These are phyloP conservation scores for Truncatella angustata DNA, from an alignment of 2,329 filamentous ascomycete species.

Conservation along the genomic window DNA sequence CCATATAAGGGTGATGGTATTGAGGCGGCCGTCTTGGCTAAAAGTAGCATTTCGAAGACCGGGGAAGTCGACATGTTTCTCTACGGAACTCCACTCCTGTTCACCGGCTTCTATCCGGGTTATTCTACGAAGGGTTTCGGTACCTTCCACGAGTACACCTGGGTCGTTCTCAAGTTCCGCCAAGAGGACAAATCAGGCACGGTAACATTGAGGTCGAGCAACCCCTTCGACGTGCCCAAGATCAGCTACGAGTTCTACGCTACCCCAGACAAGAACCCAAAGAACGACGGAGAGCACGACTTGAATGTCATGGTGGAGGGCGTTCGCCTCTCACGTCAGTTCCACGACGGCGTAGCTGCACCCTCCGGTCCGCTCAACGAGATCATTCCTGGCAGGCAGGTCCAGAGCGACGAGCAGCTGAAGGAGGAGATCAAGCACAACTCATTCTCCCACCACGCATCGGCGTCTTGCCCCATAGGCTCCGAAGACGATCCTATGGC, in stretches of 20 bases:
- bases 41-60: not conserved
- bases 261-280: constrained; percentile 34
- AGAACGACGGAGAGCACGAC: not conserved
- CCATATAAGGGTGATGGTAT: constrained; percentile 34
- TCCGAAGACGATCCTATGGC: constrained; percentile 2
- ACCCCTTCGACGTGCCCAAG: not conserved
- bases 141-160: not conserved
- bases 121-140: not conserved
- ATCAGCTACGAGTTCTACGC: constrained; percentile 41
- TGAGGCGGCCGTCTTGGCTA: constrained; percentile 51
- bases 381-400: constrained; percentile 10
- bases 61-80: constrained; percentile 8
- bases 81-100: constrained; percentile 12
- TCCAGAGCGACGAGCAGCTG: not conserved
- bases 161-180: not conserved
- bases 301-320: not conserved
- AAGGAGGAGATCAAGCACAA: not conserved
- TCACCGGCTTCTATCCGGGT: constrained; percentile 10
- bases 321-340: not conserved
- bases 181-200: not conserved
- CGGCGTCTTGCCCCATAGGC: constrained; percentile 6
- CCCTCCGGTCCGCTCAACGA: constrained; percentile 17
- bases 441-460: constrained; percentile 9
- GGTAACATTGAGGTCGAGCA: not conserved
- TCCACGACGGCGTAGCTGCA: constrained; percentile 14